Evolutionary conservation across 1,284 basidiomycete species (phyloP).

Genomic region (Erythrobasidium hasegawianum): DNA sequence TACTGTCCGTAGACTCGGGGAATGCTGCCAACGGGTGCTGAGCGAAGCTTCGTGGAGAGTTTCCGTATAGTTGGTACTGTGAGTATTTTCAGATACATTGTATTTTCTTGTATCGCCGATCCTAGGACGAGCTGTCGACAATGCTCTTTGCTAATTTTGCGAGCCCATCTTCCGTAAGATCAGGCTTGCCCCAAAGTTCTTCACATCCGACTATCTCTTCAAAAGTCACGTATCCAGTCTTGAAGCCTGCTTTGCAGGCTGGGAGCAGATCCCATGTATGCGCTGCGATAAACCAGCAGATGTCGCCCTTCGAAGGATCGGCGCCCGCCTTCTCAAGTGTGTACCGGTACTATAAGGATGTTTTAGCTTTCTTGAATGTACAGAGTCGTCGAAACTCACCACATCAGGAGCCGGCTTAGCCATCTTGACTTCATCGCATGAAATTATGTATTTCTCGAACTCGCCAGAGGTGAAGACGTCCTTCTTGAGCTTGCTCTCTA

Average conservation of each 20-base stretch:
- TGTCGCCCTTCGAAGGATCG: slow-evolving; percentile 16
- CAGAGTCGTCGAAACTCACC: slow-evolving; percentile 2
- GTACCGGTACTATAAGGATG: slow-evolving; percentile 18
- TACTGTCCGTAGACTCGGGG: no score
- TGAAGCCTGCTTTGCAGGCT: slow-evolving; percentile 34
- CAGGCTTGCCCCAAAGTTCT: slow-evolving; percentile 27
- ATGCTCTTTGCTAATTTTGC: slow-evolving; percentile 32
- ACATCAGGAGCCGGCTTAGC: slow-evolving; percentile 34
- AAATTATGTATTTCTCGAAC: slow-evolving; percentile 33
- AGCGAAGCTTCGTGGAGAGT: no score
- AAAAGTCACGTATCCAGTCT: slow-evolving; percentile 33
- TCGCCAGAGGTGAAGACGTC: slow-evolving; percentile 23
- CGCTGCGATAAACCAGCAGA: slow-evolving; percentile 31
- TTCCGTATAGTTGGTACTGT: no score
- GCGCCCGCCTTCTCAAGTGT: slow-evolving; percentile 19
- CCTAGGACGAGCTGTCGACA: neutral
- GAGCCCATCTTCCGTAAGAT: slow-evolving; percentile 27
- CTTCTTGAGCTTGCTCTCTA: slow-evolving; percentile 20
- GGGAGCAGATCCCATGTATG: slow-evolving; percentile 33
- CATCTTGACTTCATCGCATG: slow-evolving; percentile 32
- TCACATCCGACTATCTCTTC: slow-evolving; percentile 28
- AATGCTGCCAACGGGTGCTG: no score
- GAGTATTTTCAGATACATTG: no score
- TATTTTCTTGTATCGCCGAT: no score
- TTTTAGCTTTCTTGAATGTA: neutral